These are phyloP conservation scores for Nicotiana obtusifolia DNA, from an alignment of 257 asterid genomes.

Conservation along the genomic window DNA sequence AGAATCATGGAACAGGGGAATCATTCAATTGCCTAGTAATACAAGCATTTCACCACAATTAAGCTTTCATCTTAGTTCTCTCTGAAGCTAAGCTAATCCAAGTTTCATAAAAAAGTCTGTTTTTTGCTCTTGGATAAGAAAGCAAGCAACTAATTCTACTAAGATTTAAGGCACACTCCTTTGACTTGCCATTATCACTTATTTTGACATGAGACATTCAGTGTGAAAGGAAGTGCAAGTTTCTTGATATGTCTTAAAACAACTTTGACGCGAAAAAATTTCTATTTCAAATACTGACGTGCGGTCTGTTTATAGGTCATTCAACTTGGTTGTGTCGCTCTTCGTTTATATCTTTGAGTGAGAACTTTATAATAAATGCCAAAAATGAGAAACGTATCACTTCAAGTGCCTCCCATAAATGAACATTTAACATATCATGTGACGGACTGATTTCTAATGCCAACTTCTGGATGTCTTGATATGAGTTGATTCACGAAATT, in stretches of 20 bases:
- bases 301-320: not conserved
- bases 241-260: not conserved
- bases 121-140: not conserved
- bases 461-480: not conserved
- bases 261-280: not conserved
- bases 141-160: not conserved
- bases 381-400: not conserved
- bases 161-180: not conserved
- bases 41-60: not conserved
- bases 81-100: slow-evolving; percentile 1
- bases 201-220: not conserved
- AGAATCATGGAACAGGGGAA: not conserved
- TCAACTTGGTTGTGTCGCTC: not conserved
- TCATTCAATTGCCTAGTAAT: not conserved
- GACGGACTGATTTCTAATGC: not conserved
- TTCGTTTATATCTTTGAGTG: not conserved
- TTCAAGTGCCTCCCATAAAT: not conserved
- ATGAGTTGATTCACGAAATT: not conserved
- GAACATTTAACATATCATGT: not conserved
- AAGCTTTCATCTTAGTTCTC: not conserved
- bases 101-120: not conserved
- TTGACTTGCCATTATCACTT: not conserved
- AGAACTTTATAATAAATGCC: not conserved
- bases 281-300: not conserved
- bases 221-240: not conserved